Base-by-base conservation (phyloP, 352 stramenopile genomes). In the Globisporangium iwayamae region DNA sequence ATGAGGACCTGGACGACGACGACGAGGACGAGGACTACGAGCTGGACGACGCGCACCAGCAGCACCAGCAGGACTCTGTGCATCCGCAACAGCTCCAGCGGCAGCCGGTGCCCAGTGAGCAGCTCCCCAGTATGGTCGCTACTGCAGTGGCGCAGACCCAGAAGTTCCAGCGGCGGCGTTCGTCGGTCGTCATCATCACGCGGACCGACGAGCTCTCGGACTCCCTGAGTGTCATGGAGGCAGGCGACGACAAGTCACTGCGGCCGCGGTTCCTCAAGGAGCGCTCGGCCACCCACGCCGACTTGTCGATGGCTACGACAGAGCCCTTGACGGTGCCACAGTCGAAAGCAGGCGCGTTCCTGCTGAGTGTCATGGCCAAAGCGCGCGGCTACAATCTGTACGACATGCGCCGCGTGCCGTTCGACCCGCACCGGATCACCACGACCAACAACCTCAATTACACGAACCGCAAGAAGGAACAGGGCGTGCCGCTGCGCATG, bases 341-440 rank as follows among this genome's bases (percentile, higher is more conserved):
- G 58, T 90, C 82, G 34, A 85, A 79, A 53, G 80, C 83, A 3
- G 77, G 80, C 51, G 59, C 77, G 7, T 91, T 91, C 61, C 53
- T 91, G 38, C 45, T 84, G 32, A 63, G 69, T 13, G 68, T 90
- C 14, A 51, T 89, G 56, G 74, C 70, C 4, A 82, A 84, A 46
- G 67, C 72, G 6, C 65, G 62, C 68, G 70, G 60, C 0, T 45
- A 51, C 28, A 67, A 38, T 20, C 32, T 55, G 0, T 48, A 52
- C n/a, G 72, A 83, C 34, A 69, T 57, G 41, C 73, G 67, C 45
- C 48, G 51, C 38, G 46, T 25, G 8, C 52, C 65, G 0, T 63
- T 66, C 52, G 53, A 81, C 25, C 60, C 71, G 16, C 51, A 78
- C 18, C 69, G 60, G 7, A 25, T 38, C 11, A 51, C 53, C 30